A percentile compares a stretch with the other conserved stretches of the same genome.
Conservation (phyloP, 2,329 filamentous ascomycete genomes). For the Zarea fungicola region DNA sequence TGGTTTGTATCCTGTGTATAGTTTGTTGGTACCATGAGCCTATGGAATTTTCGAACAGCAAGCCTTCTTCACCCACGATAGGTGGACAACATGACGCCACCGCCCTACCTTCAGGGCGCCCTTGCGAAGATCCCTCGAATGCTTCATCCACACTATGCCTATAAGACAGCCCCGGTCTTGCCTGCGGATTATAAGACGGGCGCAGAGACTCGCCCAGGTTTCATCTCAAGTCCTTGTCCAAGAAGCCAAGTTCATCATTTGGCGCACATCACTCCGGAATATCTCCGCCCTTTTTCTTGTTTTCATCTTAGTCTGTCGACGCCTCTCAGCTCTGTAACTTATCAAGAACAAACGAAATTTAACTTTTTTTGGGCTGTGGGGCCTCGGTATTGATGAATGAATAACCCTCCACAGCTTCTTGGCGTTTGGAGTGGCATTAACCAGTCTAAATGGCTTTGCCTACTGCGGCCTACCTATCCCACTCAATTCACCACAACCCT, state of each 20-base stretch:
- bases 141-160: background rate
- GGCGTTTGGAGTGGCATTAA: too few relatives aligned
- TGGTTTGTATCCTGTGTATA: too few relatives aligned
- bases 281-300: background rate
- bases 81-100: constrained; percentile 5
- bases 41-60: too few relatives aligned
- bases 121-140: constrained; percentile 4
- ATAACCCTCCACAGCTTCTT: background rate
- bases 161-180: background rate
- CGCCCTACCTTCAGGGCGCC: background rate
- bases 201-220: constrained; percentile 3
- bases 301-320: background rate
- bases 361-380: background rate
- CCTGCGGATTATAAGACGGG: background rate
- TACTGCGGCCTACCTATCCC: too few relatives aligned
- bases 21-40: too few relatives aligned
- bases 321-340: background rate
- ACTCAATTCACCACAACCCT: constrained; percentile 5
- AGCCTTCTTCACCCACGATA: background rate
- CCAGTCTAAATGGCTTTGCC: too few relatives aligned
- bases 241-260: background rate
- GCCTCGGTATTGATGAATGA: constrained; percentile 4
- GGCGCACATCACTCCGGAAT: background rate
- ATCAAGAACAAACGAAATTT: background rate
- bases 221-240: constrained; percentile 9